These are phyloP conservation scores for Magnusiomyces suaveolens DNA, from an alignment of 1,139 yeast genomes.

Conservation along the genomic window DNA sequence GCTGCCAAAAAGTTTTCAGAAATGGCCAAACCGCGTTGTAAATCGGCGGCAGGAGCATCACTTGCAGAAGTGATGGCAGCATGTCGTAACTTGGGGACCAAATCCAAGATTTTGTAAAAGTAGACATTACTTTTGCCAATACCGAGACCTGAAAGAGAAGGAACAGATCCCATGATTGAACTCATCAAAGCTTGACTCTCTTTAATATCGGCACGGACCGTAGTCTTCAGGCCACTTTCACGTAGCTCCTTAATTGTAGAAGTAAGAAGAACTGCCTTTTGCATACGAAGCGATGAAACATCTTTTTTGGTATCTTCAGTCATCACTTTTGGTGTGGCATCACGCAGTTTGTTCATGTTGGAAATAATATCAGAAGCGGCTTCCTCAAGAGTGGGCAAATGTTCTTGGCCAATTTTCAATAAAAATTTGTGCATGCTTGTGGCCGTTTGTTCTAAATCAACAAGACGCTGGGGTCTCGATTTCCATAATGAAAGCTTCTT, in stretches of 20 bases:
- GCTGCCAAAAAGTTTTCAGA: slow-evolving; percentile 57
- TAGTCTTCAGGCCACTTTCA: slow-evolving; percentile 63
- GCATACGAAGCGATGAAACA: slow-evolving; percentile 64
- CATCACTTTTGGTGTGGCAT: slow-evolving; percentile 65
- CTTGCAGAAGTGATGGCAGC: slow-evolving; percentile 48
- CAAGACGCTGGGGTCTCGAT: slow-evolving; percentile 47
- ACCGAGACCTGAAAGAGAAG: slow-evolving; percentile 37
- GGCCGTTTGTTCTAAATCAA: slow-evolving; percentile 39
- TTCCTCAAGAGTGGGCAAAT: slow-evolving; percentile 38
- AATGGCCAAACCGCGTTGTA: slow-evolving; percentile 71
- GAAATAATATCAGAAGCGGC: slow-evolving; percentile 46
- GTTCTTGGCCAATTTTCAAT: slow-evolving; percentile 17
- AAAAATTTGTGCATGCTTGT: slow-evolving; percentile 19
- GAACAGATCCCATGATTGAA: slow-evolving; percentile 47
- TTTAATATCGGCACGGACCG: slow-evolving; percentile 54
- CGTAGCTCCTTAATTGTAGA: slow-evolving; percentile 66
- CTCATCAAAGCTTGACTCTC: slow-evolving; percentile 55
- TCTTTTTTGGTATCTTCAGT: slow-evolving; percentile 68
- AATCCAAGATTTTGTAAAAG: slow-evolving; percentile 64
- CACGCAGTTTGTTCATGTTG: slow-evolving; percentile 54
- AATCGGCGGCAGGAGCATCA: slow-evolving; percentile 68
- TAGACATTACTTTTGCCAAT: slow-evolving; percentile 46
- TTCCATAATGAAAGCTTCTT: slow-evolving; percentile 39
- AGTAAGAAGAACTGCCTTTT: slow-evolving; percentile 69
- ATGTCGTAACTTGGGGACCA: slow-evolving; percentile 68